These are phyloP conservation scores for Hypoxylon trugodes DNA, from an alignment of 495 filamentous ascomycete genomes.

Conservation along the genomic window DNA sequence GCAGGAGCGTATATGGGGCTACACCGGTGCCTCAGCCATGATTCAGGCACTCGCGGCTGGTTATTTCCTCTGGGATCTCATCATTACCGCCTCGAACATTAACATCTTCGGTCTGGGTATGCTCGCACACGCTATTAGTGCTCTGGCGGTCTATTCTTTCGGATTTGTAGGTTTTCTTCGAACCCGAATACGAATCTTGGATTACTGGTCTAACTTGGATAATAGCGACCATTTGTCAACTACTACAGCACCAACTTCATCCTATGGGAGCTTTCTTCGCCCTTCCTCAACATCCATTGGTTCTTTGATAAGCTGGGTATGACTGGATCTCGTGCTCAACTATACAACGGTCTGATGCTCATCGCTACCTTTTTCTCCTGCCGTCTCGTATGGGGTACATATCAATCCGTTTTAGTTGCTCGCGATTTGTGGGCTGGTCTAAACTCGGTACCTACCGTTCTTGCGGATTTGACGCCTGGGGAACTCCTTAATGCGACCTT, in stretches of 20 bases:
- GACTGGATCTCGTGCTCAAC: constrained; percentile 73
- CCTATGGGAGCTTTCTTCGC: constrained; percentile 95
- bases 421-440: constrained; percentile 78
- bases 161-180: constrained; percentile 79
- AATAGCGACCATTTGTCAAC: constrained; percentile 89
- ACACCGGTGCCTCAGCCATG: constrained; percentile 82
- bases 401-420: constrained; percentile 79
- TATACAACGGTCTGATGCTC: constrained; percentile 44
- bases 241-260: constrained; percentile 92
- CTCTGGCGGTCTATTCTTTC: constrained; percentile 84
- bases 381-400: constrained; percentile 91
- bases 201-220: neutral
- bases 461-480: constrained; percentile 41
- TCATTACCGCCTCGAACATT: constrained; percentile 74
- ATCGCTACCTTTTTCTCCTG: constrained; percentile 78
- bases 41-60: constrained; percentile 85
- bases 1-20: constrained; percentile 86
- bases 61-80: constrained; percentile 96
- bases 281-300: constrained; percentile 98
- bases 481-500: constrained; percentile 42
- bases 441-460: constrained; percentile 46
- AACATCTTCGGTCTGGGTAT: constrained; percentile 87
- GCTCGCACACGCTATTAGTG: constrained; percentile 87
- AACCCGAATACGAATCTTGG: neutral
- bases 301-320: constrained; percentile 97